Conservation (phyloP, 257 asterid species). For the Rubia yunnanensis region DNA sequence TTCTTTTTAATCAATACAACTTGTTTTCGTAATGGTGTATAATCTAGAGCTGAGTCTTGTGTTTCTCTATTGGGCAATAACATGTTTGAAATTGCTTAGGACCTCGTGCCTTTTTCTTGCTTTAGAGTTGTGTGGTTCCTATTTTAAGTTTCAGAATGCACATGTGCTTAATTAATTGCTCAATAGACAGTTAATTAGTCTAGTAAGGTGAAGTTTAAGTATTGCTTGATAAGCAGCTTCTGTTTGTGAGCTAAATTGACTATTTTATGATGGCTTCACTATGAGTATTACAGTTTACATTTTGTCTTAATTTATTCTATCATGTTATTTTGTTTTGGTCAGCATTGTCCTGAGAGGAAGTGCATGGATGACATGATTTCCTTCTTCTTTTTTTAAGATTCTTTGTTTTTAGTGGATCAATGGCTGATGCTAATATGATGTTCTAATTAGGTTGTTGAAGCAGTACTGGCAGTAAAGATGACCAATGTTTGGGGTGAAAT, state of each 20-base stretch:
- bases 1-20: not conserved
- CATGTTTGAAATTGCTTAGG: not conserved
- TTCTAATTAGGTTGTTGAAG: conserved; percentile 63
- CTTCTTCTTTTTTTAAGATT: not conserved
- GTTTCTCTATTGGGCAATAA: not conserved
- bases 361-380: no score
- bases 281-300: not conserved
- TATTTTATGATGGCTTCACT: not conserved
- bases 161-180: not conserved
- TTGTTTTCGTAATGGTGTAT: not conserved
- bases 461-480: conserved; percentile 76
- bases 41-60: no score
- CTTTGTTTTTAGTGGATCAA: not conserved
- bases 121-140: not conserved
- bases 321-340: not conserved
- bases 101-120: no score
- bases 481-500: conserved; percentile 85
- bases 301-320: not conserved
- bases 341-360: not conserved
- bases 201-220: not conserved
- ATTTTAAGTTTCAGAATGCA: not conserved
- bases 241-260: not conserved
- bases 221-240: not conserved
- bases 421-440: not conserved
- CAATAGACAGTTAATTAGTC: not conserved